Conservation (phyloP, 2,329 filamentous ascomycete genomes). For the Colletotrichum sp. region DNA sequence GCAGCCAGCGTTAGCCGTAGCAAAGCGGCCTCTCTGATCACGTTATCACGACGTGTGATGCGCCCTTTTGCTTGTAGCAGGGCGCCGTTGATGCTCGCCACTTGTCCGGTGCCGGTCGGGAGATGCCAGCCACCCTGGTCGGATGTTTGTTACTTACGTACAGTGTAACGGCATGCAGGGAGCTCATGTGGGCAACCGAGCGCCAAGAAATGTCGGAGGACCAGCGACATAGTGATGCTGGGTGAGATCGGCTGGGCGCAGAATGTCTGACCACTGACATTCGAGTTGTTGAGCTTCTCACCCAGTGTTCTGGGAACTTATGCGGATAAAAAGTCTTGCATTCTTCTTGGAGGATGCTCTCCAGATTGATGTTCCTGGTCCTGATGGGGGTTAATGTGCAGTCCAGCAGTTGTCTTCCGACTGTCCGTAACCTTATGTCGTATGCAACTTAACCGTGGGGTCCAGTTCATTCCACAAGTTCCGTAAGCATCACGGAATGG, state of each 20-base stretch:
- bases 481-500: neutral
- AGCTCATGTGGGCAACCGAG: neutral
- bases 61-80: neutral
- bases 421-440: neutral
- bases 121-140: neutral
- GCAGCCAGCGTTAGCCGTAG: neutral
- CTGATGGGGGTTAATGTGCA: neutral
- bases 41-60: neutral
- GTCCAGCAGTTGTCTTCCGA: neutral
- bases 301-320: neutral
- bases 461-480: neutral
- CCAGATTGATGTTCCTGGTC: neutral
- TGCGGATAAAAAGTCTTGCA: neutral
- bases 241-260: neutral
- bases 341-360: neutral
- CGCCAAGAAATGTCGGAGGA: neutral
- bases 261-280: neutral
- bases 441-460: neutral
- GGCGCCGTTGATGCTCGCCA: neutral
- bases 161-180: neutral
- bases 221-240: neutral
- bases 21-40: neutral
- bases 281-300: neutral
- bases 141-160: slow-evolving; percentile 2
- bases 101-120: neutral